These are phyloP conservation scores for Hylodesmum podocarpum DNA, from an alignment of 306 rosid species.

Conservation along the genomic window DNA sequence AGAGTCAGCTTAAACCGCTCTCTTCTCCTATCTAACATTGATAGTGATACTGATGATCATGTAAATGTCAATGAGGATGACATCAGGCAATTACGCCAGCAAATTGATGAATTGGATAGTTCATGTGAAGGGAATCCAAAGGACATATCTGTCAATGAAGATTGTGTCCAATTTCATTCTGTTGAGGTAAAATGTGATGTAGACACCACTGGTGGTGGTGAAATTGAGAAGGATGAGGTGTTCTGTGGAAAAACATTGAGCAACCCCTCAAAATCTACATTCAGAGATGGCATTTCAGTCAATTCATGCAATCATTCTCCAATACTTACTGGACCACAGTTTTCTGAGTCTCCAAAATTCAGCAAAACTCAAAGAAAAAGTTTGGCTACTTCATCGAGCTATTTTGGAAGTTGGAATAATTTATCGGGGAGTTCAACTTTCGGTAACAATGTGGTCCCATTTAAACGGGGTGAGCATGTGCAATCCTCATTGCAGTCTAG, in stretches of 20 bases:
- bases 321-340: constrained; percentile 67
- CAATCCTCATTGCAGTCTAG: constrained; percentile 58
- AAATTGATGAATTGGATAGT: constrained; percentile 57
- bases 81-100: constrained; percentile 58
- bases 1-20: constrained; percentile 89
- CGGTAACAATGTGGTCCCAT: constrained; percentile 46
- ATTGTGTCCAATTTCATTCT: constrained; percentile 52
- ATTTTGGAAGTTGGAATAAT: constrained; percentile 53
- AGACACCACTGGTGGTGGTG: constrained; percentile 49
- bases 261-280: constrained; percentile 37
- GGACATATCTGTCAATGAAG: constrained; percentile 39
- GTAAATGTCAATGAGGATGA: constrained; percentile 59
- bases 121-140: constrained; percentile 51
- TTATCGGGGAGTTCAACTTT: constrained; percentile 56
- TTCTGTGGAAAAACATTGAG: constrained; percentile 26
- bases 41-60: constrained; percentile 57
- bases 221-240: constrained; percentile 42
- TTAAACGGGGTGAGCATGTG: constrained; percentile 37
- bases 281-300: constrained; percentile 59
- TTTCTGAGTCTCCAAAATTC: constrained; percentile 91
- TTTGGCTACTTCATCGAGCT: constrained; percentile 49
- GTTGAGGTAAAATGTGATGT: constrained; percentile 54
- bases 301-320: constrained; percentile 54
- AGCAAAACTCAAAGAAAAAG: constrained; percentile 72
- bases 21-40: constrained; percentile 55